Evolutionary conservation across 352 stramenopile genomes (phyloP).

Genomic region (Globisporangium canariense): DNA sequence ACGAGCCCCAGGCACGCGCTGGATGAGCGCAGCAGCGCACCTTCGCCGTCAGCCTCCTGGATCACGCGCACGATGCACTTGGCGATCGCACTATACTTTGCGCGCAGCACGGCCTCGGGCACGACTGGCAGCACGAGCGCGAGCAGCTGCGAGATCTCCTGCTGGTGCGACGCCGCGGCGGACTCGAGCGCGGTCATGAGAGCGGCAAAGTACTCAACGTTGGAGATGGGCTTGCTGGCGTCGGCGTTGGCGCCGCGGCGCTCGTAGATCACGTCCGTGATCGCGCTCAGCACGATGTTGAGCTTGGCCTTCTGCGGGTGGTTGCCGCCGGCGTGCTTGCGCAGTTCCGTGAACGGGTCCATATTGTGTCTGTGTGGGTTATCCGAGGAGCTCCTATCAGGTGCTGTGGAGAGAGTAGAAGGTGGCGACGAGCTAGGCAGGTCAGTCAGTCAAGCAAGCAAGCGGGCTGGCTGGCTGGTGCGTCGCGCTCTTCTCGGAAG

Average conservation of each 20-base stretch:
- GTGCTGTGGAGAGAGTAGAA: not conserved
- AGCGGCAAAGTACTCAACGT: conserved; percentile 85
- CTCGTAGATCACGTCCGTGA: conserved; percentile 83
- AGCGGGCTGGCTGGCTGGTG: not conserved
- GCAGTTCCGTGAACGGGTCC: conserved; percentile 80
- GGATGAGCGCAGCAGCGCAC: conserved; percentile 56
- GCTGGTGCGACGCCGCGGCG: conserved; percentile 61
- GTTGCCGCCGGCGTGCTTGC: conserved; percentile 66
- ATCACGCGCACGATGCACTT: conserved; percentile 69
- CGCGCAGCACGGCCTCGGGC: conserved; percentile 67
- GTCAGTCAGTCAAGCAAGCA: not conserved
- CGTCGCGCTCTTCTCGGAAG: conserved; percentile 7
- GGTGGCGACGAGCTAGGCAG: not conserved
- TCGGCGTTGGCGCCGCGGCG: conserved; percentile 31
- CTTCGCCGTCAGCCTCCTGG: conserved; percentile 63
- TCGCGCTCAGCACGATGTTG: conserved; percentile 80
- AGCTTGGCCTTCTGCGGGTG: conserved; percentile 84
- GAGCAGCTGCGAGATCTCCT: conserved; percentile 76
- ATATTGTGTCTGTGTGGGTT: conserved; percentile 22
- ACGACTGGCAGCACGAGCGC: conserved; percentile 71
- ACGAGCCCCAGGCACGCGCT: conserved; percentile 58
- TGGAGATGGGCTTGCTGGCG: conserved; percentile 41
- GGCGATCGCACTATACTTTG: conserved; percentile 74
- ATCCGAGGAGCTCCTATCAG: not conserved
- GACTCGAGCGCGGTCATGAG: conserved; percentile 86